A percentile compares a stretch with the other conserved stretches of the same genome.
Conservation (phyloP, 148 eudicot genomes). For the Talinum fruticosum region DNA sequence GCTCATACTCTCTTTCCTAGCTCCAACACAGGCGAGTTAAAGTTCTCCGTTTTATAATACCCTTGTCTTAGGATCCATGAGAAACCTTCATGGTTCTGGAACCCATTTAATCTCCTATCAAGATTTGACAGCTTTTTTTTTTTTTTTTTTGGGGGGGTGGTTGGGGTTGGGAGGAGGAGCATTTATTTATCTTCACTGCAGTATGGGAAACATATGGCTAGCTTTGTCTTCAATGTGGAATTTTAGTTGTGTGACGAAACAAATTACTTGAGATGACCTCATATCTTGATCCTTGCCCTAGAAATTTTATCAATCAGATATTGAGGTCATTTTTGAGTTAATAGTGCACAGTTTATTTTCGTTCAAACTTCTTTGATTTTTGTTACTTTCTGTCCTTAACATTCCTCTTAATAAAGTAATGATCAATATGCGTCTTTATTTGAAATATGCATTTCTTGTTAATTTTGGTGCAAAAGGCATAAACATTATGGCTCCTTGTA, state of each 20-base stretch:
- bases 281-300: neutral
- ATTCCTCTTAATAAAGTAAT: neutral
- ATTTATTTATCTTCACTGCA: neutral
- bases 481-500: neutral
- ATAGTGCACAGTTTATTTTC: neutral
- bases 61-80: no score
- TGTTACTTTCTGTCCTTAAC: neutral
- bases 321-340: neutral
- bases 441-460: neutral
- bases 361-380: neutral
- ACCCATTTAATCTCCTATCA: no score
- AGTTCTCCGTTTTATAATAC: no score
- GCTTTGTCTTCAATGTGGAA: neutral
- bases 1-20: no score
- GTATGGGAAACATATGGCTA: neutral
- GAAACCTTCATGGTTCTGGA: no score
- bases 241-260: neutral
- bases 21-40: no score
- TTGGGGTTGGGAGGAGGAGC: no score
- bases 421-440: neutral
- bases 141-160: no score
- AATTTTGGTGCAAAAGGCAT: neutral
- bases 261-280: neutral
- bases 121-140: no score
- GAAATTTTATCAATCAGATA: neutral